Evolutionary conservation across 2,329 filamentous ascomycete species (phyloP), one percentile per base, ranked within the genome.

Genomic region (Clonostachys rhizophaga): DNA sequence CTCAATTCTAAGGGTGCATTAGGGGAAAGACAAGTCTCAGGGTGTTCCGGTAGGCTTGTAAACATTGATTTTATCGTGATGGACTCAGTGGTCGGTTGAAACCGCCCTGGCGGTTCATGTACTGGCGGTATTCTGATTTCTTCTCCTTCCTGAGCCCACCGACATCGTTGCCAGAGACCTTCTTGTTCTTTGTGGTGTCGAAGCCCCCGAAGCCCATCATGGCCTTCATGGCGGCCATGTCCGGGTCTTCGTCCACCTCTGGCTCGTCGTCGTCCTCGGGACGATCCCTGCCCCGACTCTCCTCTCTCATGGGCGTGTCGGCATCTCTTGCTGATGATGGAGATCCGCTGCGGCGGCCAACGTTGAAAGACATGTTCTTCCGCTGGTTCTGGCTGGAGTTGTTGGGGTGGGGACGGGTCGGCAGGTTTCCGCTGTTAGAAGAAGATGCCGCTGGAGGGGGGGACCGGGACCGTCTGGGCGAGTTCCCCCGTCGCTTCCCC

Each of bases 101-200:
- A 6, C 88, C 88, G 47, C 88, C 88, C 45, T 83, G 75, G 48
- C 88, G 79, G 61, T 94, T 94, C 83, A 99, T 99, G 68, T 99
- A 99, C 78, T 99, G 94, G 56, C 94, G 79, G 62, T 96, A 97
- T 73, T 95, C 82, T 13, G 86, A 88, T 81, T 90, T 91, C 82
- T 96, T 96, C 70, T 94, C 90, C 75, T 94, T 96, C 55, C 86
- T 76, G 45, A 96, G 83, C 0, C 76, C 89, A 47, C 88, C 91
- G 40, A 86, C 82, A 61, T 91, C 83, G 62, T 99, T 99, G 3
- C 94, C 94, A 0, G 81, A 78, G 2, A 99, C 84, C 62, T 96
- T 95, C 47, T 87, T 90, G 50, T 88, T 83, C 68, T 97, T 95
- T 17, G 94, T 97, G 20, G 83, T 84, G 49, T 84, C 85, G 68